Base-by-base conservation (phyloP, 2,329 filamentous ascomycete genomes). In the Arthrobotrys sphaeroides region DNA sequence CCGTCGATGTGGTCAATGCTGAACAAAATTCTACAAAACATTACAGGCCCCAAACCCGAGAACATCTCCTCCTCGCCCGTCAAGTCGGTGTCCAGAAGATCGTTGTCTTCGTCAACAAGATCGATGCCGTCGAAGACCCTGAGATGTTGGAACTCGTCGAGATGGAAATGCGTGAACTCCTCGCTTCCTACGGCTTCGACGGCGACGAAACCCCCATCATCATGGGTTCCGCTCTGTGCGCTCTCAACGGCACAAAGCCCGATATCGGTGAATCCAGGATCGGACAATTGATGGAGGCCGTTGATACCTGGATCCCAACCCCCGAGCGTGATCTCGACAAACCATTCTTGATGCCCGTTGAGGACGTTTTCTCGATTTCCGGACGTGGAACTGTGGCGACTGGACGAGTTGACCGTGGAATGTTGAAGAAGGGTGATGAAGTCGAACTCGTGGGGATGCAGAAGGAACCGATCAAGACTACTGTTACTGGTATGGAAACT, bases 91-190 rank as follows among this genome's bases (percentile, higher is more conserved):
- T 99, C 79, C 92, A 98, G 87, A 93, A 90, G 85, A 94, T 98
- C 79, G 95, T 99, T 78, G 96, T 99, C 80, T 99, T 99, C 84
- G 95, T 99, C 85, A 99, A 99, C 91, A 99, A 99, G 89, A 88
- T 98, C 83, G 95, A 99, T 84, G 92, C 93, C 79, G 89, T 99
- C 78, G 94, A 98, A 80, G 95, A 99, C 86, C 91, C 92, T 77
- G 95, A 99, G 86, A 99, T 99, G 95, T 89, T 99, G 89, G 95
- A 99, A 86, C 92, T 99, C 74, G 95, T 99, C 83, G 95, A 99
- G 89, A 96, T 99, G 91, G 95, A 99, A 87, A 99, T 99, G 95
- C 93, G 95, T 82, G 95, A 99, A 86, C 90, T 99, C 67, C 90
- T 99, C 76, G 89, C 82, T 81, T 90, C 90, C 80, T 99, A 99